These are phyloP conservation scores for Epichloe hybrida DNA, from an alignment of 2,329 filamentous ascomycete species.

Conservation along the genomic window DNA sequence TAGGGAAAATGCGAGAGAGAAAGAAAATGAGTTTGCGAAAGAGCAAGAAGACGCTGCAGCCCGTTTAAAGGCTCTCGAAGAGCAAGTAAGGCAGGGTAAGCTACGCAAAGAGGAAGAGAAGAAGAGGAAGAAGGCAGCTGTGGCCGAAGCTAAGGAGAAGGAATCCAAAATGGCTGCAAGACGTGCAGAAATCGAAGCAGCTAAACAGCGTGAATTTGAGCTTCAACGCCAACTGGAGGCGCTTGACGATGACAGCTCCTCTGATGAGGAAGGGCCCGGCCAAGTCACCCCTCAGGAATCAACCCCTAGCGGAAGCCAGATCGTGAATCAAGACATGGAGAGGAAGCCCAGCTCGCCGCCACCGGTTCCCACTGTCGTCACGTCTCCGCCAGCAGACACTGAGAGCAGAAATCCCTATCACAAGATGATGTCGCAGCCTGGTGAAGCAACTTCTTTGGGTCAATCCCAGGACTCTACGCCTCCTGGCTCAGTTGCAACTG, in stretches of 20 bases:
- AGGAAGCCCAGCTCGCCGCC: conserved; percentile 38
- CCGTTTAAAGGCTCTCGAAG: conserved; percentile 77
- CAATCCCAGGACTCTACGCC: conserved; percentile 23
- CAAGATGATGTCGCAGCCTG: conserved; percentile 66
- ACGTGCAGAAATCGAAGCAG: conserved; percentile 82
- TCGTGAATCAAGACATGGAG: conserved; percentile 41
- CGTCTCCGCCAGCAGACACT: conserved; percentile 44
- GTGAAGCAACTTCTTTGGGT: conserved; percentile 35
- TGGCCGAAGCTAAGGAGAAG: conserved; percentile 77
- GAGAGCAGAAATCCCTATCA: conserved; percentile 95
- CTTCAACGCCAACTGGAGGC: conserved; percentile 75
- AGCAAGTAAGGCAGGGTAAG: conserved; percentile 87
- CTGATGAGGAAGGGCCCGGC: conserved; percentile 63
- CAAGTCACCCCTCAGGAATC: conserved; percentile 51
- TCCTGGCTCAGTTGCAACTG: not conserved
- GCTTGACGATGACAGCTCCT: conserved; percentile 59
- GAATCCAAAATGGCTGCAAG: conserved; percentile 73
- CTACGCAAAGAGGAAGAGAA: conserved; percentile 95
- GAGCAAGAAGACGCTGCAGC: conserved; percentile 73
- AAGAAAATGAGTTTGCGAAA: conserved; percentile 67
- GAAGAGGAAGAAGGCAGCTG: conserved; percentile 75
- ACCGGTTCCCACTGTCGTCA: conserved; percentile 36
- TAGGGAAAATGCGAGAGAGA: conserved; percentile 59
- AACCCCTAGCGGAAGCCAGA: conserved; percentile 36
- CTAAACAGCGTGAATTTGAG: conserved; percentile 78